Evolutionary conservation across 1,284 basidiomycete species (phyloP).

Genomic region (Vanrija humicola): DNA sequence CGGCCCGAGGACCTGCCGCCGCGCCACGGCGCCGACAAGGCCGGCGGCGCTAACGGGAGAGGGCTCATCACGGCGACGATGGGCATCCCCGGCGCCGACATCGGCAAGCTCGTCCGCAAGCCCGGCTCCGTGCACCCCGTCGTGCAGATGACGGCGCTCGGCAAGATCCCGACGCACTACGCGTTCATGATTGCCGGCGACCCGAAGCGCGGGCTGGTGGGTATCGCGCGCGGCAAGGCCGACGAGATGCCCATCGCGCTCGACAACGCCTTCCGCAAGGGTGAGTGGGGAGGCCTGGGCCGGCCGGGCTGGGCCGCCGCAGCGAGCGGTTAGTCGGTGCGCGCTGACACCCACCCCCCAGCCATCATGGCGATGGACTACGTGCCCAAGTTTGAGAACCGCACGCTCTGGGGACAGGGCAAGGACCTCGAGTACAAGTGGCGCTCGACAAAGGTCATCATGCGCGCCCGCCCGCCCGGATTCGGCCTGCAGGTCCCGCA

Average conservation of each 20-base stretch:
- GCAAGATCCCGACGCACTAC: slow-evolving; percentile 30
- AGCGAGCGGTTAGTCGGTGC: too few species aligned
- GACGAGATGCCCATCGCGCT: slow-evolving; percentile 56
- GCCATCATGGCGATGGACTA: slow-evolving; percentile 64
- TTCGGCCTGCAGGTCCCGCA: slow-evolving; percentile 91
- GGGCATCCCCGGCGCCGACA: slow-evolving; percentile 25
- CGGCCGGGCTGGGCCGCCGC: too few species aligned
- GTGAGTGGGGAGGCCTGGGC: slow-evolving; percentile 18
- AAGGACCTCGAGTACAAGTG: slow-evolving; percentile 73
- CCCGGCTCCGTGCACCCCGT: slow-evolving; percentile 39
- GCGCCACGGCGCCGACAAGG: slow-evolving; percentile 23
- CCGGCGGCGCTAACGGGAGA: slow-evolving; percentile 15
- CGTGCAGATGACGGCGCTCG: slow-evolving; percentile 49
- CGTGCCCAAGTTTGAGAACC: slow-evolving; percentile 80
- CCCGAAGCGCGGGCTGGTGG: slow-evolving; percentile 73
- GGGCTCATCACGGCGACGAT: slow-evolving; percentile 26
- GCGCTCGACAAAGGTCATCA: slow-evolving; percentile 74
- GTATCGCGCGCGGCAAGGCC: slow-evolving; percentile 83
- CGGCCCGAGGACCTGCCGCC: slow-evolving; percentile 17
- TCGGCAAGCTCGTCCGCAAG: slow-evolving; percentile 35
- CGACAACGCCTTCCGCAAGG: slow-evolving; percentile 66
- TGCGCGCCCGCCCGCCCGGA: slow-evolving; percentile 82
- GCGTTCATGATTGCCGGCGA: slow-evolving; percentile 74
- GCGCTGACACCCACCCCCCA: slow-evolving; percentile 3
- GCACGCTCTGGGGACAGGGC: slow-evolving; percentile 72